Evolutionary conservation across 2,329 filamentous ascomycete genomes (phyloP), one percentile per base, ranked within the genome.

Genomic region (Periconia sp.): DNA sequence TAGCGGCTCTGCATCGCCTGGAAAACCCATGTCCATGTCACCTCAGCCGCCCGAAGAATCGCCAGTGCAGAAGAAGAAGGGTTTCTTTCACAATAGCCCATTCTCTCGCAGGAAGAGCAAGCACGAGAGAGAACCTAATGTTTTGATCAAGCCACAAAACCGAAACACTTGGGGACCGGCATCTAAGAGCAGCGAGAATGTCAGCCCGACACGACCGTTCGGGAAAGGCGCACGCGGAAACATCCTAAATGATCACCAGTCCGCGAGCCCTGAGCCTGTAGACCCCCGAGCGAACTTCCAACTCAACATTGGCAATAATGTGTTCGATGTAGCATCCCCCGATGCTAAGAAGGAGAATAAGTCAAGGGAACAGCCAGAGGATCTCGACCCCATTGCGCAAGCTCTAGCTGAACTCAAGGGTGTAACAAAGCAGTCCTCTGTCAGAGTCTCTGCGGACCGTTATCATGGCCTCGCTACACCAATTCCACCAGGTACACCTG

Each of bases 391-490:
- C 0, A 96, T 99, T 63, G 94, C 92, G 3, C 82, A 89, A 57
- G 95, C 94, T 17, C 78, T 99, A 6, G 94, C 92, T 9, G 92
- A 99, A 61, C 79, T 99, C 24, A 97, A 95, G 73, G 89, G 87
- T 1, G 87, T 92, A 4, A 81, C 78, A 12, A 97, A 97, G 71
- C 87, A 92, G 57, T 82, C 89, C 5, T 86, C 85, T 3, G 79
- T 82, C 35, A 84, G 95, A n/a, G 84, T 96, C 47, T 95, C 94
- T n/a, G 94, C 92, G 13, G 95, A 99, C 68, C 85, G 89, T 48
- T 96, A 96, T 70, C 89, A 95, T 63, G 92, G 94, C n/a, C 86
- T 99, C 50, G 77, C 88, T 10, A 96, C 92, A 2, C 92, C 94
- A 4, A 85, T 80, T 5, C 74, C 75, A 38, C 65, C 70, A 23